Evolutionary conservation across 768 basidiomycete species (phyloP).

Genomic region (Rhizopogon vesiculosus): DNA sequence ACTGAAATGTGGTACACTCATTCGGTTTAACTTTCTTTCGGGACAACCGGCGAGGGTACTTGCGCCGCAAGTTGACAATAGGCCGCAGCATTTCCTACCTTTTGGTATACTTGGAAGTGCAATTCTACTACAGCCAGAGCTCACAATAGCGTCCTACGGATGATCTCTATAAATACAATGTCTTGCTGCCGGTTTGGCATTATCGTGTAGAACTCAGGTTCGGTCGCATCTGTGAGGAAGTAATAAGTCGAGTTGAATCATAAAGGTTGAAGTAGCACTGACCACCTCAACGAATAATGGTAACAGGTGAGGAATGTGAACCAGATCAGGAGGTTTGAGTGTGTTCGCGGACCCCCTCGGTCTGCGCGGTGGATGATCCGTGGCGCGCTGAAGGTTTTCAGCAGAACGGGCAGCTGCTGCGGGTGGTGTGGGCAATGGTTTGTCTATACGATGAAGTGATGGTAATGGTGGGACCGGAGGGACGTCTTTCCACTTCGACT

Average conservation of each 20-base stretch:
- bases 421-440: slow-evolving; percentile 37
- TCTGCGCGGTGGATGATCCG: slow-evolving; percentile 19
- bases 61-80: no score
- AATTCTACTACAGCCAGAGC: background rate
- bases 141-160: background rate
- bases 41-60: background rate
- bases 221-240: slow-evolving; percentile 31
- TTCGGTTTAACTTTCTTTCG: background rate
- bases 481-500: slow-evolving; percentile 21
- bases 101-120: background rate
- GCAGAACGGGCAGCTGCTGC: slow-evolving; percentile 2
- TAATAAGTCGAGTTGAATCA: slow-evolving; percentile 1
- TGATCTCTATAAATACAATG: background rate
- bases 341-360: slow-evolving; percentile 41
- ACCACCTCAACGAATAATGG: slow-evolving; percentile 94
- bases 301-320: slow-evolving; percentile 73
- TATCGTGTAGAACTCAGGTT: slow-evolving; percentile 17
- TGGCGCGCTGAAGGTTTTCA: slow-evolving; percentile 13
- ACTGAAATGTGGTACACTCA: no score
- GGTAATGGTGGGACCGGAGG: slow-evolving; percentile 40
- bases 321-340: slow-evolving; percentile 71
- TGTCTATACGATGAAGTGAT: slow-evolving; percentile 27
- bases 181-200: background rate
- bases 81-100: background rate
- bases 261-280: slow-evolving; percentile 18